phyloP scores from a whole-genome alignment of 176 grass and related monocot genomes.

The Ampelocalamus luodianensis region DNA sequence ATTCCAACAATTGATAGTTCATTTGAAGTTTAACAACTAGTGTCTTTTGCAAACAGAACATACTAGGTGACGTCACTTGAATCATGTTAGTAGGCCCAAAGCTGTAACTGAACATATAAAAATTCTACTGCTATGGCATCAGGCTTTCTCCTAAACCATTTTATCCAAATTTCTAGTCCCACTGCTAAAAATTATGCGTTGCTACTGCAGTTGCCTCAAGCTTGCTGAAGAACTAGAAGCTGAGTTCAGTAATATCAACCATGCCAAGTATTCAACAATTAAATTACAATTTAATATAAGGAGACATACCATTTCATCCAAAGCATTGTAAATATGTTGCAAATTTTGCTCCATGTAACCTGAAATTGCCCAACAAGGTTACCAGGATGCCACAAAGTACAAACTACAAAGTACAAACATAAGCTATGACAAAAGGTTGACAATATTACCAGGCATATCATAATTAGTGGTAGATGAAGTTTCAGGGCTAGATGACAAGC shows the following conservation, averaged over 20 bases:
- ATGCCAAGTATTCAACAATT: neutral
- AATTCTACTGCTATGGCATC: neutral
- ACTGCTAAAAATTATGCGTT: neutral
- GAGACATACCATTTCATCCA: constrained; percentile 36
- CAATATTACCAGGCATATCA: constrained; percentile 37
- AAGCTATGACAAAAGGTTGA: constrained; percentile 18
- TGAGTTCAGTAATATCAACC: constrained; percentile 21
- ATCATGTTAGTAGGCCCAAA: constrained; percentile 13
- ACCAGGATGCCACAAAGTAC: neutral
- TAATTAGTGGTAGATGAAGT: constrained; percentile 48
- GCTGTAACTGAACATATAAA: constrained; percentile 13
- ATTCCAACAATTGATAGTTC: neutral
- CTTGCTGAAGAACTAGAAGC: constrained; percentile 16
- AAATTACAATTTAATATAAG: constrained; percentile 31
- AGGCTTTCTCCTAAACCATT: neutral
- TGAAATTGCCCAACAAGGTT: constrained; percentile 40
- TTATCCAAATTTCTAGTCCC: neutral
- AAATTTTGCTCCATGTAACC: constrained; percentile 43
- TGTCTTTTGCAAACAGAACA: constrained; percentile 18
- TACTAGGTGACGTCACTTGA: neutral
- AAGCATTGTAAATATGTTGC: constrained; percentile 22
- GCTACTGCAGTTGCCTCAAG: constrained; percentile 4
- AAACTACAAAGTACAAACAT: neutral
- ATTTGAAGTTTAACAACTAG: constrained; percentile 5
- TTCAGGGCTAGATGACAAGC: constrained; percentile 40